Percentiles rank a stretch among this genome's conserved stretches.
Evolutionary conservation across 768 basidiomycete species (phyloP).

Genomic region (Mycena albidolilacea): DNA sequence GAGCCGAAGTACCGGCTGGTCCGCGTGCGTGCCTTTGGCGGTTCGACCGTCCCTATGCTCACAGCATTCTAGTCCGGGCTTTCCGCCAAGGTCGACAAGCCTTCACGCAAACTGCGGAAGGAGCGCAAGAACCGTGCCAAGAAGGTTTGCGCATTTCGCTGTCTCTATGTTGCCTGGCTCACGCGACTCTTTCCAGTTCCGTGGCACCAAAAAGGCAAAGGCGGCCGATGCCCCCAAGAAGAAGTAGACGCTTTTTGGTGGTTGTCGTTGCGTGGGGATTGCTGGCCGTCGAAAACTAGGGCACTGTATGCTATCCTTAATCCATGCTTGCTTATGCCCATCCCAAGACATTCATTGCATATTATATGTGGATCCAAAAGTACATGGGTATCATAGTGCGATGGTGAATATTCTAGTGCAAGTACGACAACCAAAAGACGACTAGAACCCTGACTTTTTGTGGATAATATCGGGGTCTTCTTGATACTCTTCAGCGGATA

Average conservation of each 20-base stretch:
- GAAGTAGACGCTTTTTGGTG: slow-evolving; percentile 70
- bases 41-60: slow-evolving; percentile 17
- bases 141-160: slow-evolving; percentile 72
- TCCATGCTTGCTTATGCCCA: slow-evolving; percentile 56
- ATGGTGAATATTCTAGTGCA: slow-evolving; percentile 42
- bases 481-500: slow-evolving; percentile 98
- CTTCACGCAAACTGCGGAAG: slow-evolving; percentile 98
- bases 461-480: slow-evolving; percentile 99
- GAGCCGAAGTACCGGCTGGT: slow-evolving; percentile 97
- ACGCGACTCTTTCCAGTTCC: slow-evolving; percentile 69
- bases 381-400: slow-evolving; percentile 49
- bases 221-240: slow-evolving; percentile 93
- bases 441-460: slow-evolving; percentile 90
- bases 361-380: slow-evolving; percentile 39
- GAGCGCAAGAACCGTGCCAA: slow-evolving; percentile 99
- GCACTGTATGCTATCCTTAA: slow-evolving; percentile 53
- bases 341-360: slow-evolving; percentile 45
- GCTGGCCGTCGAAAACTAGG: slow-evolving; percentile 46
- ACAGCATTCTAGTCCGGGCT: slow-evolving; percentile 71
- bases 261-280: slow-evolving; percentile 39
- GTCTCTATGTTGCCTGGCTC: slow-evolving; percentile 23
- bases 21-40: slow-evolving; percentile 73
- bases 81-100: slow-evolving; percentile 83
- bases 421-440: slow-evolving; percentile 32
- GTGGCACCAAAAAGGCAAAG: slow-evolving; percentile 97